Evolutionary conservation across 176 grass and related monocot species (phyloP), one percentile per base, ranked within the genome.

Genomic region (Poa annua): DNA sequence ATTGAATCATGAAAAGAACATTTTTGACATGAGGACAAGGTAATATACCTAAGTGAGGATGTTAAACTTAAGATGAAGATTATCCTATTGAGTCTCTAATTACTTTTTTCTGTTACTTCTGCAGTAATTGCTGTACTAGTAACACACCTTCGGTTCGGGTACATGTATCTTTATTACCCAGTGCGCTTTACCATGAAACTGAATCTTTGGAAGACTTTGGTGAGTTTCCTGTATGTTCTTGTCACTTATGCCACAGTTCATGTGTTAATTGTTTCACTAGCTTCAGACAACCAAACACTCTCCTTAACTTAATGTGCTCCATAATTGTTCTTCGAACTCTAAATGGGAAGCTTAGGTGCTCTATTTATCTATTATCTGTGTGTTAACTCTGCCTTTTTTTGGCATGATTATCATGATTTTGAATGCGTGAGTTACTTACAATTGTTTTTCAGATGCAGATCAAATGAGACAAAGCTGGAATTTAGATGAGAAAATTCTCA

Each of bases 401-500:
- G 22, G 71, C 33, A 21, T 16, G 24, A 70, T 25, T 61, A 36
- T 64, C 71, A 26, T 66, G 3, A 80, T 67, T 85, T 25, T 50
- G n/a, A 1, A 69, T 51, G 26, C 11, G 35, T 12, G 17, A 52
- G 44, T 83, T 64, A 85, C 51, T 85, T 29, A 76, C 2, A 5
- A 62, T 17, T 80, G 29, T 41, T 75, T 33, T 81, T 77, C 33
- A 81, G 67, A 81, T 85, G 24, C 35, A 85, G 78, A 44, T 25
- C 6, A 3, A 14, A 2, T 34, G 17, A 21, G 2, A 34, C 71
- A 26, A 71, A 78, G 33, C 73, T 93, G 87, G 91, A 88, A 69
- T 71, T 79, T 98, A 64, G 87, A 92, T 78, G 89, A 88, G 67
- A 87, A 88, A 87, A 36, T 86, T 81, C 83, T 98, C 36, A 83